These are phyloP conservation scores for Diphasiastrum complanatum DNA, from an alignment of 83 land plant genomes.

Conservation along the genomic window DNA sequence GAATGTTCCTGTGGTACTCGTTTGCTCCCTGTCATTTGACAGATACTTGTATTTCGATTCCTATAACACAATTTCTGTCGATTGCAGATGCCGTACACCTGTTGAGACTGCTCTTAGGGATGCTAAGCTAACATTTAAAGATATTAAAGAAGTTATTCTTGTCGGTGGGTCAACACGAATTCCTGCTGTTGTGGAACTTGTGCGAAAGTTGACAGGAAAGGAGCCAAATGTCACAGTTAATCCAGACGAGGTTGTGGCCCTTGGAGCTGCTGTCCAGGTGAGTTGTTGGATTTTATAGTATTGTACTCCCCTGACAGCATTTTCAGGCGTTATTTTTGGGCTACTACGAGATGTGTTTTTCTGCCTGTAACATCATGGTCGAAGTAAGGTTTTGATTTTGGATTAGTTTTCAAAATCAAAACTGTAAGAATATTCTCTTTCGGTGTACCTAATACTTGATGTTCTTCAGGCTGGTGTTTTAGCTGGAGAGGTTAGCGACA, in stretches of 20 bases:
- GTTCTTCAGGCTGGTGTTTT: constrained; percentile 61
- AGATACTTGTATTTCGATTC: neutral
- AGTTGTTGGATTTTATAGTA: constrained; percentile 1
- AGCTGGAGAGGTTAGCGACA: constrained; percentile 79
- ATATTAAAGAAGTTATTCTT: constrained; percentile 74
- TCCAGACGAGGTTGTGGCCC: constrained; percentile 93
- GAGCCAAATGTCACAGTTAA: constrained; percentile 80
- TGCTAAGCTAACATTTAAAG: constrained; percentile 72
- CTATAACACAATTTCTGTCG: neutral
- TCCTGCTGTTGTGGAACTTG: constrained; percentile 80
- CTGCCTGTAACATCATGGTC: no score
- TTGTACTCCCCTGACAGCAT: neutral
- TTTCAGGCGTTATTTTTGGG: neutral
- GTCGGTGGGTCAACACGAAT: constrained; percentile 92
- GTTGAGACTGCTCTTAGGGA: constrained; percentile 72
- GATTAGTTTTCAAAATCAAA: neutral
- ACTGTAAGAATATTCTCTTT: neutral
- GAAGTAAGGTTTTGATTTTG: no score
- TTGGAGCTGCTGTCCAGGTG: constrained; percentile 94
- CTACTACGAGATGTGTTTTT: no score
- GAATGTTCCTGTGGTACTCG: no score
- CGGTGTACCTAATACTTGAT: neutral
- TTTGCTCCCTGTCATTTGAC: no score
- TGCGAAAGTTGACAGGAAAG: constrained; percentile 71
- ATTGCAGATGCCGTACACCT: constrained; percentile 53